Evolutionary conservation across 345 rosid genomes (phyloP), one percentile per base, ranked within the genome.

Genomic region (Sisymbrium altissimum): DNA sequence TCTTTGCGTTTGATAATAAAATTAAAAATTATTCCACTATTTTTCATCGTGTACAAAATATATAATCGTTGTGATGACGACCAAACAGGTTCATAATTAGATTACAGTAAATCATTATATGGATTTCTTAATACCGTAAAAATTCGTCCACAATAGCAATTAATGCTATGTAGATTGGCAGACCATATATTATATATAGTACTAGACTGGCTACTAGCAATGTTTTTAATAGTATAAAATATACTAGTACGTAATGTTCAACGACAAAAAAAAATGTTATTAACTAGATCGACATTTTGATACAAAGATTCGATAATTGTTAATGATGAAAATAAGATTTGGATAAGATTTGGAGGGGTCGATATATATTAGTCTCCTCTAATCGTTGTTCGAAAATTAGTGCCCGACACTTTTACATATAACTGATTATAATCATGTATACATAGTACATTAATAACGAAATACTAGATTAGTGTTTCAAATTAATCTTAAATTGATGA

Each of bases 311-410:
- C 23, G 49, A 68, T 75, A 12, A 32, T 18, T 61, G 18, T 61
- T 68, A 68, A 75, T 75, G 74, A 75, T 75, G 79, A 61, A 53
- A 52, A 68, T 6, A 23, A 68, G 74, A 75, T 75, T 33, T 52
- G 58, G 70, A 68, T 68, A 68, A 68, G 74, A 75, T 75, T 23
- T 61, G 23, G 74, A 75, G 79, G 79, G 79, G 74, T 61, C 79
- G 30, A 61, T 33, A 43, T 68, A n/a, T 52, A 68, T 44, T 43
- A 62, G 57, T 68, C 50, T 68, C 56, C 74, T 61, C 57, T 75
- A 61, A 32, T 52, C 41, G 40, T 61, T 52, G 25, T 53, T 75
- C 41, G 17, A 61, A 50, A 52, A 40, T 12, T 60, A 75, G 50
- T 67, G 63, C 39, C 60, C 44, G 30, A 19, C 49, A 27, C 55